Evolutionary conservation across 352 stramenopile species (phyloP), one percentile per base, ranked within the genome.

Genomic region (Globisporangium cylindrosporum): DNA sequence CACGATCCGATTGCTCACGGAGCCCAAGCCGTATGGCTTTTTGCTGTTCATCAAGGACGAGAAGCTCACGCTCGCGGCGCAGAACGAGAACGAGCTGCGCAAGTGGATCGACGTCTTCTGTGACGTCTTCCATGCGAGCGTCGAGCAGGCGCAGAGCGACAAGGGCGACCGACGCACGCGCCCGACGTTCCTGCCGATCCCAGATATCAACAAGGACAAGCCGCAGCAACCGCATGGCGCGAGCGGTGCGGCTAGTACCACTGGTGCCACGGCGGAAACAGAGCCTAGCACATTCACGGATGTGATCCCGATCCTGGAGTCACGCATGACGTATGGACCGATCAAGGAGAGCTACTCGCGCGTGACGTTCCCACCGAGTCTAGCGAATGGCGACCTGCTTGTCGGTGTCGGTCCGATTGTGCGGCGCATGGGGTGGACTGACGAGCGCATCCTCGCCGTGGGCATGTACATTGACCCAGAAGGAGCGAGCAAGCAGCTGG

Each of bases 51-150:
- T 94, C 64, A 86, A 86, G 56, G 82, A 92, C 69, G 84, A 89
- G 36, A 94, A 94, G 75, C 77, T 92, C 63, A 90, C 83, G 59
- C 72, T 94, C 43, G 84, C 84, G 0, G 86, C 86, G 5, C 76
- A 79, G n/a, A 91, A 77, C n/a, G 84, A 91, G 57, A 69, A 77
- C 20, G 84, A 93, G 65, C 70, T 83, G 20, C 81, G 85, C 51
- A 82, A 86, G 69, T 94, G 86, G 86, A 88, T 94, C 58, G 84
- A 94, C 65, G 79, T 89, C 36, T 91, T 93, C 57, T 88, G 77
- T 38, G 83, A 91, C 59, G 75, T 89, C 3, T 93, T 91, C 71
- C 82, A 91, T 64, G 85, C 83, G 24, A 93, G 80, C 55, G 78
- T 93, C 38, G 85, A 93, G 62, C 81, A 91, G 56, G 71, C 67